A percentile compares a stretch with the other conserved stretches of the same genome.
These are phyloP conservation scores for Chiua sp. DNA, from an alignment of 1,284 basidiomycete species.

Conservation along the genomic window DNA sequence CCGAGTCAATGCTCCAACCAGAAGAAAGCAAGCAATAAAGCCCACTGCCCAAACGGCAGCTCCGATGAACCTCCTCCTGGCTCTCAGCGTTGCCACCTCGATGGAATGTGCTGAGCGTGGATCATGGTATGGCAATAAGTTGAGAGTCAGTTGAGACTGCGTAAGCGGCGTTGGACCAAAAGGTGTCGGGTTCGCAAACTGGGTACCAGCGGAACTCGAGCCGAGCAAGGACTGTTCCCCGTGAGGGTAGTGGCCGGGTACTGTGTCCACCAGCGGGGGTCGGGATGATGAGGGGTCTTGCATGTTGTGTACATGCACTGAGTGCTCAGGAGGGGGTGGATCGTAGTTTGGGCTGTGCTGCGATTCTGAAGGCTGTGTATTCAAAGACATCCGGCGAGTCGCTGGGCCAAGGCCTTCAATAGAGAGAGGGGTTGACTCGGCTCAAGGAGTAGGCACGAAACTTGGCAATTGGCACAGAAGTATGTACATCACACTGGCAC, in stretches of 20 bases:
- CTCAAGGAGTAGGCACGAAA: too few relatives aligned
- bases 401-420: too few relatives aligned
- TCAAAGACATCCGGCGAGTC: slow-evolving; percentile 26
- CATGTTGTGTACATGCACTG: slow-evolving; percentile 22
- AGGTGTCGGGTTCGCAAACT: slow-evolving; percentile 22
- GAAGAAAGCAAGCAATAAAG: slow-evolving; percentile 35
- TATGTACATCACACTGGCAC: too few relatives aligned
- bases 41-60: slow-evolving; percentile 47
- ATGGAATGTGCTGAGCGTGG: slow-evolving; percentile 47
- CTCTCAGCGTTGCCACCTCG: slow-evolving; percentile 49
- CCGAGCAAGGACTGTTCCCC: slow-evolving; percentile 21
- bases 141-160: slow-evolving; percentile 33
- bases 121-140: slow-evolving; percentile 53
- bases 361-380: slow-evolving; percentile 14
- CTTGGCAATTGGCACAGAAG: not conserved
- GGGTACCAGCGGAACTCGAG: slow-evolving; percentile 17
- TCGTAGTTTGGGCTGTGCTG: slow-evolving; percentile 32
- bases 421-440: not conserved
- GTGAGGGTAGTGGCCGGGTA: slow-evolving; percentile 20
- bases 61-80: slow-evolving; percentile 50
- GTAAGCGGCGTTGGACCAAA: slow-evolving; percentile 52
- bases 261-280: slow-evolving; percentile 18
- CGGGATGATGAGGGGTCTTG: slow-evolving; percentile 21
- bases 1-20: slow-evolving; percentile 17
- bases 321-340: slow-evolving; percentile 37